phyloP scores from a whole-genome alignment of 148 eudicot species.

The Heliamphora exappendiculata region DNA sequence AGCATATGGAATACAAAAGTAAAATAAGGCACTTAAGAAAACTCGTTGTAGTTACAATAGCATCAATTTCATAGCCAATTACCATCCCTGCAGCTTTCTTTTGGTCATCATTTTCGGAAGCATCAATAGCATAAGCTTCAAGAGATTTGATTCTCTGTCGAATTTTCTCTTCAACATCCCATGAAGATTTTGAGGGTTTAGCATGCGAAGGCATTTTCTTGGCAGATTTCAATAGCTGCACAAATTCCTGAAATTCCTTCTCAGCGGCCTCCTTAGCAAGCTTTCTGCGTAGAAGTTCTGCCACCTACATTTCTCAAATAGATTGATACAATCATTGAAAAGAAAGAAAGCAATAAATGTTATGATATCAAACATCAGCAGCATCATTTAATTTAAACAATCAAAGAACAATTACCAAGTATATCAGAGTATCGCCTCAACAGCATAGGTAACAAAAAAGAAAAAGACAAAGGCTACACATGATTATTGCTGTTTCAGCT shows the following conservation, averaged over 20 bases:
- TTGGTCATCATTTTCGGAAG: constrained; percentile 54
- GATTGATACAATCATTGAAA: constrained; percentile 10
- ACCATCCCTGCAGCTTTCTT: constrained; percentile 76
- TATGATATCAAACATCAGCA: neutral
- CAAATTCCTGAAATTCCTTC: constrained; percentile 67
- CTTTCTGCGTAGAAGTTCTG: constrained; percentile 63
- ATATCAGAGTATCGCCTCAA: neutral
- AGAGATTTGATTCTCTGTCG: constrained; percentile 59
- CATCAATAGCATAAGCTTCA: constrained; percentile 68
- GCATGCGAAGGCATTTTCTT: constrained; percentile 49
- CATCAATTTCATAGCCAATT: constrained; percentile 12
- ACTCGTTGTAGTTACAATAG: constrained; percentile 2
- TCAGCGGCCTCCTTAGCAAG: constrained; percentile 72
- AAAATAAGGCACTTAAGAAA: neutral
- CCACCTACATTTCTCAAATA: constrained; percentile 46
- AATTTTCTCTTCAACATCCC: constrained; percentile 60
- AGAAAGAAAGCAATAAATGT: neutral
- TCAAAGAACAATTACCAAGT: neutral
- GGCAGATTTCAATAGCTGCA: constrained; percentile 57
- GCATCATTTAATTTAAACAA: neutral
- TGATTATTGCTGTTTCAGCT: neutral
- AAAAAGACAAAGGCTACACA: neutral
- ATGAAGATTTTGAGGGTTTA: constrained; percentile 65
- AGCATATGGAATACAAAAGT: neutral
- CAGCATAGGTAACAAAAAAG: too few species aligned